Evolutionary conservation across 2,329 filamentous ascomycete genomes (phyloP).

Genomic region (Orbilia blumenaviensis): DNA sequence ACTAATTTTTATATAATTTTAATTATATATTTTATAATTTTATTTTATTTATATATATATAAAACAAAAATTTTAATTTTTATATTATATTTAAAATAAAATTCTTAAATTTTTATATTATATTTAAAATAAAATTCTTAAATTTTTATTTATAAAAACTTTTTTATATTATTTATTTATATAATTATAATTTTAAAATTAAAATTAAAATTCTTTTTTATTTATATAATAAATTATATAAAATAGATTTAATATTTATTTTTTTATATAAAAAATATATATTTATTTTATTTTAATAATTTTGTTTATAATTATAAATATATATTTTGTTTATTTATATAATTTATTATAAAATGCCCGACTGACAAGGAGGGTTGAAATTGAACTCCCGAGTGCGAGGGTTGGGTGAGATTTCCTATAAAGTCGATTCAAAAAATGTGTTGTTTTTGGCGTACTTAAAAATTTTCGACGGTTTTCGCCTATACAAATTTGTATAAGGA

Average conservation of each 20-base stretch:
- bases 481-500: too few species aligned
- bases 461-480: too few species aligned
- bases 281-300: background rate
- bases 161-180: background rate
- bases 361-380: too few species aligned
- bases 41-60: background rate
- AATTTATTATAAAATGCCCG: too few species aligned
- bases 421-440: too few species aligned
- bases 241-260: background rate
- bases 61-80: background rate
- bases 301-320: background rate
- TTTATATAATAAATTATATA: background rate
- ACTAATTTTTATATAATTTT: background rate
- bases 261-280: background rate
- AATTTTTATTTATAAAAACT: background rate
- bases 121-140: background rate
- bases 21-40: background rate
- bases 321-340: conserved; percentile 1
- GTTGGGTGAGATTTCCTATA: too few species aligned
- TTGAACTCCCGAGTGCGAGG: too few species aligned
- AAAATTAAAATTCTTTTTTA: background rate
- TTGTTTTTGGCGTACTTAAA: too few species aligned
- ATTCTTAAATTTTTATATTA: background rate
- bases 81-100: too few species aligned
- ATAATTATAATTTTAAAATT: background rate